A percentile compares a stretch with the other conserved stretches of the same genome.
Evolutionary conservation across 192 early-diverging fungal genomes (phyloP).

Genomic region (Coemansia sp.): DNA sequence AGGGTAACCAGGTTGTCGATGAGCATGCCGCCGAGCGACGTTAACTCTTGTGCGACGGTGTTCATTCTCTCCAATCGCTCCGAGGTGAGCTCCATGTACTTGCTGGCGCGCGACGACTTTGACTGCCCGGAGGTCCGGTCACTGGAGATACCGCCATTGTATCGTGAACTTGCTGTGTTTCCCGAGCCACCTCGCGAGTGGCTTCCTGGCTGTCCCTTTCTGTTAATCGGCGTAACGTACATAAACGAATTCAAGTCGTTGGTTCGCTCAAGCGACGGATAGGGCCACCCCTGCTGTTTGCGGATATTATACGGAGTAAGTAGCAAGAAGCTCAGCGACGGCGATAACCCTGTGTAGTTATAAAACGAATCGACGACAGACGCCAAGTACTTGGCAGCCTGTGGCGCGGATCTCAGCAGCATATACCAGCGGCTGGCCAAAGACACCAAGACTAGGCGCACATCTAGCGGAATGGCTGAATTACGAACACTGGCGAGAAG

Average conservation of each 20-base stretch:
- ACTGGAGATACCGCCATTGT: background rate
- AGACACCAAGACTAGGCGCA: constrained; percentile 19
- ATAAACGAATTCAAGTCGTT: background rate
- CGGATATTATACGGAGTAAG: background rate
- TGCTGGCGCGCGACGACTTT: background rate
- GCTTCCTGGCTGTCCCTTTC: background rate
- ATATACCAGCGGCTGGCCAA: constrained; percentile 28
- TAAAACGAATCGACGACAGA: constrained; percentile 26
- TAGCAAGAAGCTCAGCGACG: constrained; percentile 10
- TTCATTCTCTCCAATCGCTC: constrained; percentile 16
- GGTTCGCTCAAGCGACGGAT: constrained; percentile 3
- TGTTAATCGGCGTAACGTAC: background rate
- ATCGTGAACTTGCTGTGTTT: background rate
- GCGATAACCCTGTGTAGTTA: constrained; percentile 3
- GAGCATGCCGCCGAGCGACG: constrained; percentile 24
- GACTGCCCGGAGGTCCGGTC: background rate
- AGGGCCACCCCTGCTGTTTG: constrained; percentile 16
- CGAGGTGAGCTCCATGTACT: background rate
- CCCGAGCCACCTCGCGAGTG: background rate
- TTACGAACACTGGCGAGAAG: constrained; percentile 8
- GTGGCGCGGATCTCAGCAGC: background rate
- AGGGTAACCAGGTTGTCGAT: constrained; percentile 24
- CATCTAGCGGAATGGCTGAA: constrained; percentile 7
- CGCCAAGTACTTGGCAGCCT: constrained; percentile 6
- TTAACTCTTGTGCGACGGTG: constrained; percentile 14